Evolutionary conservation across 139 green algal genomes (phyloP).

Genomic region (Tetradesmus obliquus): DNA sequence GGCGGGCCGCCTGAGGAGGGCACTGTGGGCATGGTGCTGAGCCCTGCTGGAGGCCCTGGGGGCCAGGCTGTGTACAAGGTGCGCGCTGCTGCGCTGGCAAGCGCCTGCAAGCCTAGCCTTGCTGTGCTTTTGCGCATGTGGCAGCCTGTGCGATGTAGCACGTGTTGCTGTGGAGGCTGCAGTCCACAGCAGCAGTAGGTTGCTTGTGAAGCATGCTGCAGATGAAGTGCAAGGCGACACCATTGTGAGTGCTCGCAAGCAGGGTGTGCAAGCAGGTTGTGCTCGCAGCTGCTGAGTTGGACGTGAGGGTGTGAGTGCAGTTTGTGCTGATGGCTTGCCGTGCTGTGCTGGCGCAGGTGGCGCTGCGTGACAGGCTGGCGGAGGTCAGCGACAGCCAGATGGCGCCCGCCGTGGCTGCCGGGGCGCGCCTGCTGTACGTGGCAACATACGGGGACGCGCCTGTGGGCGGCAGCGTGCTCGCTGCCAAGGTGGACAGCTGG

Average conservation of each 20-base stretch:
- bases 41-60: neutral
- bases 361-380: conserved; percentile 61
- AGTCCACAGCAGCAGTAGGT: too few relatives aligned
- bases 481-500: conserved; percentile 49
- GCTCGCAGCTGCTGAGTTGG: too few relatives aligned
- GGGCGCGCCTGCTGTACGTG: conserved; percentile 49
- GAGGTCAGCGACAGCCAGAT: conserved; percentile 50
- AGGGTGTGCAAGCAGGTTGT: too few relatives aligned
- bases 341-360: conserved; percentile 58
- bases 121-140: neutral
- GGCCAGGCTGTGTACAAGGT: conserved; percentile 42
- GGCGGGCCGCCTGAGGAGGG: conserved; percentile 28
- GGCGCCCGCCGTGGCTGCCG: conserved; percentile 51
- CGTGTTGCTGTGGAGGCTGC: too few relatives aligned
- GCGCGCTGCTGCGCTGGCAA: neutral
- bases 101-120: neutral
- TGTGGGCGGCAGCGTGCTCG: conserved; percentile 43
- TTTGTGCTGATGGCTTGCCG: neutral
- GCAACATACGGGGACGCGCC: neutral
- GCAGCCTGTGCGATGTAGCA: too few relatives aligned
- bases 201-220: too few relatives aligned
- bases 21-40: conserved; percentile 58
- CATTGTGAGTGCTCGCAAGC: too few relatives aligned
- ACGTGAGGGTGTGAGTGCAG: too few relatives aligned
- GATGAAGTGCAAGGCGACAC: too few relatives aligned